These are phyloP conservation scores for Lentinus tigrinus DNA, from an alignment of 768 basidiomycete species.

Conservation along the genomic window DNA sequence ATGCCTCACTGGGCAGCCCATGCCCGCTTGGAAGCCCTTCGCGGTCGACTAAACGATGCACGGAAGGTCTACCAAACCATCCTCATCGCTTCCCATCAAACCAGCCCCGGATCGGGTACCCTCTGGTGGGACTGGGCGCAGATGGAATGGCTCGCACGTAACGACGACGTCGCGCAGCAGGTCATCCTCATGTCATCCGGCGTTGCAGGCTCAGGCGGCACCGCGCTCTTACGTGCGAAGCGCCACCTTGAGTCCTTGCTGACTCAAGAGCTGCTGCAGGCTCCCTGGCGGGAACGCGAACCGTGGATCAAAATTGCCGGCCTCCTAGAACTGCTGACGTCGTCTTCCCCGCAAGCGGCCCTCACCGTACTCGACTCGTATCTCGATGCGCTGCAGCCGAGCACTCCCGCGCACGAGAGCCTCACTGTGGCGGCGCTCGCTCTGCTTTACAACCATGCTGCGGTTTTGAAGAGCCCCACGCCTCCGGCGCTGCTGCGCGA, in stretches of 20 bases:
- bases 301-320: constrained; percentile 66
- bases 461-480: constrained; percentile 53
- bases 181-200: constrained; percentile 56
- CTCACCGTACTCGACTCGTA: constrained; percentile 37
- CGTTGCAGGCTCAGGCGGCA: constrained; percentile 49
- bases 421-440: constrained; percentile 53
- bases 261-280: constrained; percentile 10
- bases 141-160: constrained; percentile 71
- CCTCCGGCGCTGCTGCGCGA: constrained; percentile 59
- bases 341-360: constrained; percentile 41
- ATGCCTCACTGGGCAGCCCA: constrained; percentile 72
- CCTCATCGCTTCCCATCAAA: constrained; percentile 42
- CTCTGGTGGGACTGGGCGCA: constrained; percentile 88
- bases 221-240: constrained; percentile 62
- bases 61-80: constrained; percentile 77
- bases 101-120: constrained; percentile 36
- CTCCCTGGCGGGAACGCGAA: constrained; percentile 56
- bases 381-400: constrained; percentile 22
- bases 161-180: constrained; percentile 47
- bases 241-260: constrained; percentile 58
- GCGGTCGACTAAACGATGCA: constrained; percentile 64
- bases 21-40: constrained; percentile 67
- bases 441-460: constrained; percentile 60
- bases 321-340: constrained; percentile 61
- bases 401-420: constrained; percentile 46